Evolutionary conservation across 495 filamentous ascomycete genomes (phyloP), one percentile per base, ranked within the genome.

Genomic region (Penicillium ochrochloron): DNA sequence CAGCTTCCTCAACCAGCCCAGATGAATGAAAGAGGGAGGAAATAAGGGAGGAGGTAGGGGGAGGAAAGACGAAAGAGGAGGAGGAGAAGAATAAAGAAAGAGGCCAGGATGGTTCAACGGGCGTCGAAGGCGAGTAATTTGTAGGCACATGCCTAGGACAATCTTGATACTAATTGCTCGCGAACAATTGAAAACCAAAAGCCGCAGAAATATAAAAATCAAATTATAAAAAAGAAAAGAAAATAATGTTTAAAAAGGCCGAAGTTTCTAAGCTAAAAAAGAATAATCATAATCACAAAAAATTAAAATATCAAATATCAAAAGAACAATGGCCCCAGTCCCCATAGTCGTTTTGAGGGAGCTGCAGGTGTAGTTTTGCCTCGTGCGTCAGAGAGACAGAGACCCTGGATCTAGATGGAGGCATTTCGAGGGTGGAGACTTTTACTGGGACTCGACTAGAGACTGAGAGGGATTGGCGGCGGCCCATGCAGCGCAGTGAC

Each of bases 361-460:
- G 66, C 71, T 74, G 71, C 71, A 74, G 69, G 71, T 73, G 67
- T 72, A 70, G 67, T 74, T 72, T 72, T 74, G 71, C 71, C 71
- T 72, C 71, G 73, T 70, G 71, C 72, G 71, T 74, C 67, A 73
- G 70, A 54, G 51, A 54, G 31, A 19, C 51, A 6, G 42, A 71
- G 67, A 74, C 71, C 71, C 71, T 74, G 66, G 63, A 74, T 72
- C 65, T 69, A 69, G 71, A 70, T 68, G 67, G 61, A 64, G 62
- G 61, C 63, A 65, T 42, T 23, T 60, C n/a, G 37, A 60, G 54
- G 37, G 70, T 68, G 64, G 70, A 67, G 25, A 27, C 25, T 27
- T 1, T 1, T 4, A 27, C 25, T 27, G 25, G 25, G 2, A 27
- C 25, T 27, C 25, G 25, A 27, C 25, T n/a, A n/a, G n/a, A n/a